These are phyloP conservation scores for Allantophomopsis cytisporea DNA, from an alignment of 2,329 filamentous ascomycete species.

Conservation along the genomic window DNA sequence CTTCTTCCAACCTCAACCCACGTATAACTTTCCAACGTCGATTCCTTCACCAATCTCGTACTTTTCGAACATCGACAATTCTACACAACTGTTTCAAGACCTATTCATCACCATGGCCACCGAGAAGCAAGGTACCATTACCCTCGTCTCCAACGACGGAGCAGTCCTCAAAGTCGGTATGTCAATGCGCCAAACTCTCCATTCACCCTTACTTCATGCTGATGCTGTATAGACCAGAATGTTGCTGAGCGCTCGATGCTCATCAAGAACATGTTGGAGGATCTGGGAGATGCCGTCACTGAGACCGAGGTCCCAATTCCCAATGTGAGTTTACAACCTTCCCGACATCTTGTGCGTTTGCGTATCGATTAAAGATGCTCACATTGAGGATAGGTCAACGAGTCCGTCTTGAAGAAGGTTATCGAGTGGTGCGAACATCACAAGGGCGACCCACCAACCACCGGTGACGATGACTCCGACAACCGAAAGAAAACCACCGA, in stretches of 20 bases:
- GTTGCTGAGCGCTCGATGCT: slow-evolving; percentile 87
- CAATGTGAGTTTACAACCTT: slow-evolving; percentile 40
- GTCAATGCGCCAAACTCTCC: slow-evolving; percentile 14
- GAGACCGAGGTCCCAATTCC: slow-evolving; percentile 60
- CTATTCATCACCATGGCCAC: slow-evolving; percentile 1
- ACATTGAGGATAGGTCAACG: slow-evolving; percentile 53
- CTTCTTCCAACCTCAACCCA: too few species aligned
- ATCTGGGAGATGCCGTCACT: slow-evolving; percentile 55
- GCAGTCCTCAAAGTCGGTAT: slow-evolving; percentile 34
- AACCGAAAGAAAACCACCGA: slow-evolving; percentile 97
- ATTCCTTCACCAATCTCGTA: too few species aligned
- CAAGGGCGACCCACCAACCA: slow-evolving; percentile 71
- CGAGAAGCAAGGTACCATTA: slow-evolving; percentile 19
- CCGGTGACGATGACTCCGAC: slow-evolving; percentile 81
- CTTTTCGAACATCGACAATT: too few species aligned
- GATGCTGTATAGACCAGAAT: slow-evolving; percentile 45
- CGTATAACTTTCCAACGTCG: too few species aligned
- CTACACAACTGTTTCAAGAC: too few species aligned
- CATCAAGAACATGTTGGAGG: slow-evolving; percentile 97
- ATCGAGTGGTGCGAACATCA: slow-evolving; percentile 98
- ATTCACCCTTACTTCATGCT: neutral
- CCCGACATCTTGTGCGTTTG: too few species aligned
- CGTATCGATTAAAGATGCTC: neutral
- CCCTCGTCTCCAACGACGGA: slow-evolving; percentile 33
- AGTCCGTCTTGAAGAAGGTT: slow-evolving; percentile 87